Conservation (phyloP, 1,139 yeast species). For the Debaryomyces psychrophilus region DNA sequence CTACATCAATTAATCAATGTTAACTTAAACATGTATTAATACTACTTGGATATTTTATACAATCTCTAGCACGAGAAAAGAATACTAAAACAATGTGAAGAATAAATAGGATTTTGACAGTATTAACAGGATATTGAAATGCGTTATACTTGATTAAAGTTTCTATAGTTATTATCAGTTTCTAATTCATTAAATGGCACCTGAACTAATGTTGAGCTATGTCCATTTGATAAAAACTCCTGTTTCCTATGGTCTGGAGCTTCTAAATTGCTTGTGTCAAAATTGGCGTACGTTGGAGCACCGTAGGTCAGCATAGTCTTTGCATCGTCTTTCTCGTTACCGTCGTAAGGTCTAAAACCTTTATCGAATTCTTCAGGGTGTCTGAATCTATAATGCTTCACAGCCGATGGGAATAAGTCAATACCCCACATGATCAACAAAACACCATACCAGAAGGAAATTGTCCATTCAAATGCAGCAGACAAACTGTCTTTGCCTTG, state of each 20-base stretch:
- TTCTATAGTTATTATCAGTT: slow-evolving; percentile 4
- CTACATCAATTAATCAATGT: no score
- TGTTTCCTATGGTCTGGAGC: neutral
- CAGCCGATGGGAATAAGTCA: slow-evolving; percentile 71
- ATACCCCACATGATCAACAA: slow-evolving; percentile 65
- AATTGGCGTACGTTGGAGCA: slow-evolving; percentile 18
- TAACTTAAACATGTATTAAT: neutral
- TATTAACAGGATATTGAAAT: neutral
- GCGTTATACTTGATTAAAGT: slow-evolving; percentile 6
- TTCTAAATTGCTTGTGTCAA: neutral
- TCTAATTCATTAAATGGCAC: slow-evolving; percentile 5
- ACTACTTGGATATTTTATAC: neutral
- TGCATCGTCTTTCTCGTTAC: slow-evolving; percentile 18
- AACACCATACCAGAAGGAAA: slow-evolving; percentile 82
- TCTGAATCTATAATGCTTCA: slow-evolving; percentile 31
- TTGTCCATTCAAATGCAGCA: slow-evolving; percentile 78
- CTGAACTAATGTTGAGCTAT: slow-evolving; percentile 2
- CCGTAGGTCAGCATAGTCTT: slow-evolving; percentile 21
- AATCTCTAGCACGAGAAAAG: neutral
- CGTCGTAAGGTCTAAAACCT: slow-evolving; percentile 3
- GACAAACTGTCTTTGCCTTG: slow-evolving; percentile 43
- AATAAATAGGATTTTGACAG: neutral
- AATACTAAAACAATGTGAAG: neutral
- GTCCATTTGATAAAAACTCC: neutral
- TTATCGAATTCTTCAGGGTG: slow-evolving; percentile 24